Percentiles rank a stretch among this genome's conserved stretches.
Evolutionary conservation across 2,329 filamentous ascomycete species (phyloP).

Genomic region (Keithomyces neogunnii): DNA sequence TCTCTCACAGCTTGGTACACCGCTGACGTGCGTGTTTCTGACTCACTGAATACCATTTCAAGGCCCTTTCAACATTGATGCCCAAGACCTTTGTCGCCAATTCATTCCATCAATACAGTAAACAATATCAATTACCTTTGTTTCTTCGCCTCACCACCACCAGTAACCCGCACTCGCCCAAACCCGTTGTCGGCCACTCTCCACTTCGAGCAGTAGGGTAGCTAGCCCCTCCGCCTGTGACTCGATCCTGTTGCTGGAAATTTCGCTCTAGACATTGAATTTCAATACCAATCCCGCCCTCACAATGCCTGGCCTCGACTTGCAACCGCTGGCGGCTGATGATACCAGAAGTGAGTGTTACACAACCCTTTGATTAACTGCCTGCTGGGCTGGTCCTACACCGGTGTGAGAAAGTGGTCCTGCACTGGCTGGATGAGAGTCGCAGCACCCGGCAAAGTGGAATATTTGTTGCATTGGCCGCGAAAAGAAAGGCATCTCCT

Average conservation of each 20-base stretch:
- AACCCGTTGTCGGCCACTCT: neutral
- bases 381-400: neutral
- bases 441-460: neutral
- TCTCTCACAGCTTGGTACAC: neutral
- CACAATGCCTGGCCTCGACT: conserved; percentile 33
- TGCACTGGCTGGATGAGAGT: neutral
- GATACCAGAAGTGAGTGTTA: conserved; percentile 32
- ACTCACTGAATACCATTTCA: conserved; percentile 1
- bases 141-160: too few species aligned
- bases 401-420: neutral
- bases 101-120: neutral
- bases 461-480: neutral
- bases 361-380: neutral
- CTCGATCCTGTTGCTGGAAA: neutral
- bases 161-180: too few species aligned
- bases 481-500: neutral
- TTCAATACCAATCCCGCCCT: neutral
- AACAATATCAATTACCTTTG: too few species aligned
- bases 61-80: neutral
- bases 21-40: neutral
- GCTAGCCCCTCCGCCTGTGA: neutral
- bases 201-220: neutral
- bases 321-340: conserved; percentile 34
- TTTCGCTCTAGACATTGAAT: neutral
- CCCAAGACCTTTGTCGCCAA: neutral